These are phyloP conservation scores for Annona cherimola DNA, from an alignment of 164 flowering plant genomes.

Conservation along the genomic window DNA sequence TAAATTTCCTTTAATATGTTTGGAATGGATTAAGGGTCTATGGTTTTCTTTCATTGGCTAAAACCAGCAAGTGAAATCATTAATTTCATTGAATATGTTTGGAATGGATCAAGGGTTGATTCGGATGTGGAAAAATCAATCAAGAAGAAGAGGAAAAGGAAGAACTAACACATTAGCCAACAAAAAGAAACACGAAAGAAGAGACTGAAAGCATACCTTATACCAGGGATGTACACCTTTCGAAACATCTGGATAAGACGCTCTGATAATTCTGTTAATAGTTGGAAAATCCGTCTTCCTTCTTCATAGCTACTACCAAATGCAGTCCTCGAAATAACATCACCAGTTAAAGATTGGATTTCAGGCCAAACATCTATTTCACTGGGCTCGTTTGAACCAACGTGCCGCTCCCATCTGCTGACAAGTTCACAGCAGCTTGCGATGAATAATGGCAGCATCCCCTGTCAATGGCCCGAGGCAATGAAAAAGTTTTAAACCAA, in stretches of 20 bases:
- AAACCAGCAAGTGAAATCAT: too few species aligned
- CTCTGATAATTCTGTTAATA: conserved; percentile 6
- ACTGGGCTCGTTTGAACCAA: conserved; percentile 1
- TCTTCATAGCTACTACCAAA: conserved; percentile 20
- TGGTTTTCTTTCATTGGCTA: too few species aligned
- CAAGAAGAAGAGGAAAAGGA: too few species aligned
- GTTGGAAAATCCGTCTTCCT: conserved; percentile 13
- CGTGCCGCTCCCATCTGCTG: conserved; percentile 13
- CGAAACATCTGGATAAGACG: not conserved
- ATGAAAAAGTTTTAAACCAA: too few species aligned
- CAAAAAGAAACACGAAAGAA: too few species aligned
- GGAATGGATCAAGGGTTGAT: too few species aligned
- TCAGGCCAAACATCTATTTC: conserved; percentile 21
- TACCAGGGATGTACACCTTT: conserved; percentile 8
- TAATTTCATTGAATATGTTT: too few species aligned
- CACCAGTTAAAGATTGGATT: conserved; percentile 14
- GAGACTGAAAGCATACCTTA: not conserved
- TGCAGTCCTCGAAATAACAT: conserved; percentile 17
- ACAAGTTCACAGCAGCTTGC: conserved; percentile 15
- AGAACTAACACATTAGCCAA: too few species aligned
- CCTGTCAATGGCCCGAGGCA: not conserved
- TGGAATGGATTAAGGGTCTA: too few species aligned
- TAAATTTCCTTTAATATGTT: too few species aligned
- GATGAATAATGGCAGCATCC: conserved; percentile 17
- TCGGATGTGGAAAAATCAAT: too few species aligned